phyloP scores from a whole-genome alignment of 352 stramenopile genomes.

The Aphanomyces euteiches region DNA sequence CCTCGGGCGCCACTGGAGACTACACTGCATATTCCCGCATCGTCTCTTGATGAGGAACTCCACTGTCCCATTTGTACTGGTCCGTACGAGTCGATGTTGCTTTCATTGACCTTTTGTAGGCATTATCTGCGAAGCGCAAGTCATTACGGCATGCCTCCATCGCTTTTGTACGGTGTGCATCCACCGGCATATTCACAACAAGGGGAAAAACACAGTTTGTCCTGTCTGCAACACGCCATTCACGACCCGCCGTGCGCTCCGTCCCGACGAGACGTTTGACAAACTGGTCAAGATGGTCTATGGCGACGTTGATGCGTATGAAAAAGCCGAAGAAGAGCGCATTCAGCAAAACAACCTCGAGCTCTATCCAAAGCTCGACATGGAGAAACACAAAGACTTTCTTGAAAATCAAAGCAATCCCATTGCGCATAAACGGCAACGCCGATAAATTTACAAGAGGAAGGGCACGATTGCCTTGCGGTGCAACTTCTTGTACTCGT shows the following conservation, averaged over 20 bases:
- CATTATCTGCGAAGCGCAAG: slow-evolving; percentile 17
- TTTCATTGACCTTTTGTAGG: neutral
- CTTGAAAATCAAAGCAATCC: slow-evolving; percentile 17
- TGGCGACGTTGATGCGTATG: slow-evolving; percentile 23
- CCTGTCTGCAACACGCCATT: slow-evolving; percentile 23
- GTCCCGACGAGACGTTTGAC: slow-evolving; percentile 21
- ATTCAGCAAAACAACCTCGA: slow-evolving; percentile 24
- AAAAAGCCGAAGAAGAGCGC: slow-evolving; percentile 15
- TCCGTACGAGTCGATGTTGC: neutral
- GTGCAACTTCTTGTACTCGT: slow-evolving; percentile 85
- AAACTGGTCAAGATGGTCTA: slow-evolving; percentile 23
- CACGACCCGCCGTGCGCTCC: slow-evolving; percentile 18
- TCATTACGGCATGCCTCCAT: slow-evolving; percentile 27
- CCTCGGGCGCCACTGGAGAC: neutral
- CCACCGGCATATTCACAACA: slow-evolving; percentile 24
- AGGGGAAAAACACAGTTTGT: slow-evolving; percentile 14
- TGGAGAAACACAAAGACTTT: slow-evolving; percentile 10
- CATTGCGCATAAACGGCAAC: slow-evolving; percentile 10
- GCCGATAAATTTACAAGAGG: slow-evolving; percentile 49
- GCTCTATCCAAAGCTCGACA: slow-evolving; percentile 1
- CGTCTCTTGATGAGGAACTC: slow-evolving; percentile 17
- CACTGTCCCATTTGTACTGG: slow-evolving; percentile 21
- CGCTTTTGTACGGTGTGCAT: slow-evolving; percentile 22
- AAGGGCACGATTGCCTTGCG: slow-evolving; percentile 84
- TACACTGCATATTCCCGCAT: slow-evolving; percentile 12